Conservation (phyloP, 345 rosid species). For the Firmiana major region DNA sequence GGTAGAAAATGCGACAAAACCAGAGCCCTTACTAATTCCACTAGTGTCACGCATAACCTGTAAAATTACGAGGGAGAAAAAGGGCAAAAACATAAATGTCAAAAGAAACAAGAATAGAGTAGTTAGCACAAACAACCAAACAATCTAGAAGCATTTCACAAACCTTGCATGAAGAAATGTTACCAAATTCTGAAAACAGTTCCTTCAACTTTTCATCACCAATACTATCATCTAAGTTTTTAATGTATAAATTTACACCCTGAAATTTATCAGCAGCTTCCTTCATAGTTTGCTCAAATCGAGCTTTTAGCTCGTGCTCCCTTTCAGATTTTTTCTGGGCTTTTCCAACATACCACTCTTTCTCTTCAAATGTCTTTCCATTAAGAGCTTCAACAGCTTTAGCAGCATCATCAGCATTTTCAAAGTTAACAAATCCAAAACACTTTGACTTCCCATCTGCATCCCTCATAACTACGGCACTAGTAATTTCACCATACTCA, state of each 20-base stretch:
- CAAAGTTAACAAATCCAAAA: conserved; percentile 93
- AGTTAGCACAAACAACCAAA: not conserved
- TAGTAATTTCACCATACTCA: conserved; percentile 73
- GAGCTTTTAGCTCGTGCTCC: conserved; percentile 60
- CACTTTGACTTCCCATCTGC: conserved; percentile 77
- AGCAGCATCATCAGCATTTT: conserved; percentile 76
- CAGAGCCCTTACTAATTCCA: conserved; percentile 89
- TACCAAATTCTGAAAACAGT: conserved; percentile 71
- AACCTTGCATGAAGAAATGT: conserved; percentile 91
- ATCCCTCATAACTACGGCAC: conserved; percentile 84
- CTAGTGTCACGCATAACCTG: conserved; percentile 89
- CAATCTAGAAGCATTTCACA: conserved; percentile 3
- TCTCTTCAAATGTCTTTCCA: conserved; percentile 78
- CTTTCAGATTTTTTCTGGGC: conserved; percentile 91
- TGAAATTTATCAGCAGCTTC: conserved; percentile 81
- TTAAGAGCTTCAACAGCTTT: conserved; percentile 78
- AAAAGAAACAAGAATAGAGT: not conserved
- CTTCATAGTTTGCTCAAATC: conserved; percentile 75
- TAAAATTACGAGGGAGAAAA: not conserved
- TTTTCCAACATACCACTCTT: conserved; percentile 96
- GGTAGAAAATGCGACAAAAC: conserved; percentile 85
- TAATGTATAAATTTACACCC: conserved; percentile 76
- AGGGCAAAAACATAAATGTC: not conserved
- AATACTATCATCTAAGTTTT: conserved; percentile 80
- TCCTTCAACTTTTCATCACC: conserved; percentile 84